Percentiles rank a stretch among this genome's conserved stretches.
Conservation (phyloP, 257 asterid species). For the Solanum paucissectum region DNA sequence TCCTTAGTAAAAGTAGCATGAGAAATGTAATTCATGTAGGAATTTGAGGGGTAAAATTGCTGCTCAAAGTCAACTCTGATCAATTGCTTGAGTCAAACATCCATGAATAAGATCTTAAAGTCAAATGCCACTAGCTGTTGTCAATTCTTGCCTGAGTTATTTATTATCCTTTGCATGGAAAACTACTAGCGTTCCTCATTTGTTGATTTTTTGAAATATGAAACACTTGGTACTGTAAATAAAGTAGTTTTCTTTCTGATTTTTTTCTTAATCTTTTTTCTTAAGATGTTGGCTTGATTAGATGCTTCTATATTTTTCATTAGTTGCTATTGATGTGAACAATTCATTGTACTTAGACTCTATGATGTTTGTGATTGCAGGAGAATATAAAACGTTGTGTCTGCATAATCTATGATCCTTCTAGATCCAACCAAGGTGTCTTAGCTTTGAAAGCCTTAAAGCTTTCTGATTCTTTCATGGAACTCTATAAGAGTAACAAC, state of each 20-base stretch:
- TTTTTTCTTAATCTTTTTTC: not conserved
- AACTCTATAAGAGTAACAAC: constrained; percentile 70
- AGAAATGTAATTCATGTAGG: not conserved
- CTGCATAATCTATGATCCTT: constrained; percentile 94
- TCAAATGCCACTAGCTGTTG: not conserved
- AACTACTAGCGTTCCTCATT: not conserved
- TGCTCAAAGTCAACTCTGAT: not conserved
- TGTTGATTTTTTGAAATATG: not conserved
- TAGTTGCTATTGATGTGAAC: not conserved
- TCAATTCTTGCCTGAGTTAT: not conserved
- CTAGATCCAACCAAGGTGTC: constrained; percentile 94
- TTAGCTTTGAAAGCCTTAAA: constrained; percentile 91
- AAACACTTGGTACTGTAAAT: not conserved
- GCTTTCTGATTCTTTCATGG: constrained; percentile 98
- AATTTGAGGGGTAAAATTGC: not conserved
- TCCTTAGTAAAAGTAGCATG: not conserved
- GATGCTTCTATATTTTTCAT: not conserved
- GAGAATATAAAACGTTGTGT: constrained; percentile 92
- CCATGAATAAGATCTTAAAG: not conserved
- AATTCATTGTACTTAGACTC: not conserved
- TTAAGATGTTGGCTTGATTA: not conserved
- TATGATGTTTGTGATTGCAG: constrained; percentile 28
- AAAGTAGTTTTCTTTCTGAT: not conserved
- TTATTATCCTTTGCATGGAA: not conserved
- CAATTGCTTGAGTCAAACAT: not conserved